Evolutionary conservation across 1,139 yeast genomes (phyloP), one percentile per base, ranked within the genome.

Genomic region (Pichia sp.): DNA sequence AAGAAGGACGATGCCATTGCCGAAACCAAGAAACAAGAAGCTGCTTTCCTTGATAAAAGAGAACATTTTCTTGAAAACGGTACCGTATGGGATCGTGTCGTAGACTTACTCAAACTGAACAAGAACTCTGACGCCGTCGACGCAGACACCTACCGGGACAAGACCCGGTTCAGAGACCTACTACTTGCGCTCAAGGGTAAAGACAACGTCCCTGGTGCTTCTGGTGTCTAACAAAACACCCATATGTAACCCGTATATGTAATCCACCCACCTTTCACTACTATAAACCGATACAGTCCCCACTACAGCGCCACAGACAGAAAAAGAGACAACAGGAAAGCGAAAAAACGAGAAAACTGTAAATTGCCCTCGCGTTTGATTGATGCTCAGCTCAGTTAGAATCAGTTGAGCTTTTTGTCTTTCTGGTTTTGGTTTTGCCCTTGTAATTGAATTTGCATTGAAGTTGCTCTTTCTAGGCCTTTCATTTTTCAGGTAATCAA

Each of bases 41-140:
- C 80, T 51, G 76, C 74, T 45, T 89, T 81, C 57, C 63, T 86
- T 48, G 78, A 74, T 46, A 79, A 84, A 58, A 79, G 95, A 59
- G 96, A 89, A 59, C 75, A 74, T 30, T 86, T 84, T 60, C 80
- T 83, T 57, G 62, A 70, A 25, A 78, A 78, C 48, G 80, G 81
- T 23, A 82, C 94, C 26, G 79, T 89, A 48, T 93, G 98, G 98
- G 95, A 88, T 56, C 76, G 96, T 56, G 87, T 72, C 19, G 63
- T 66, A 48, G 78, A 73, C 47, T 62, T 76, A 49, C 64, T 75
- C 24, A 69, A 48, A 24, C 49, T 60, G 33, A 53, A 50, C 41
- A 59, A 59, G 48, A 57, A 52, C 41, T 49, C 60, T 5, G 50
- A 45, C 33, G 42, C 56, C 20, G 37, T 58, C 16, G 62, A 59